Percentiles rank a stretch among this genome's conserved stretches.
Conservation (phyloP, 78 protist species). For the Reticulomyxa filosa region DNA sequence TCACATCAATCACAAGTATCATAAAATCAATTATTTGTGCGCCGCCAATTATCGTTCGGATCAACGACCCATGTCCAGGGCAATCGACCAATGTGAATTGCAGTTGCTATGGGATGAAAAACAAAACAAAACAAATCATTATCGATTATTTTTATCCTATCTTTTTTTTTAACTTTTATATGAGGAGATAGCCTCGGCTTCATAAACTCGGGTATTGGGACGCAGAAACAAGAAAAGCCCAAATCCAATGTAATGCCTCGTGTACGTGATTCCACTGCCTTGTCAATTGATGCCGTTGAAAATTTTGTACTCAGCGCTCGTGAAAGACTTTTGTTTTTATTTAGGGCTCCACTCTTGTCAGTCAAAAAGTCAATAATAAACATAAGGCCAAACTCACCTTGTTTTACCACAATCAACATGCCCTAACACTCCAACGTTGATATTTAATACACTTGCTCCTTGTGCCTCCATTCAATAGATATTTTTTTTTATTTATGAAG, state of each 20-base stretch:
- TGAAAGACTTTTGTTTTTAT: no score
- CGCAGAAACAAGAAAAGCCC: conserved; percentile 77
- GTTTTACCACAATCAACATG: conserved; percentile 93
- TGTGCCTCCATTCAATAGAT: not conserved
- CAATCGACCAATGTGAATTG: conserved; percentile 93
- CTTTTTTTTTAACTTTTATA: not conserved
- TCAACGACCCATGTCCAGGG: conserved; percentile 95
- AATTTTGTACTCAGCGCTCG: conserved; percentile 37
- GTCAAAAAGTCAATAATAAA: no score
- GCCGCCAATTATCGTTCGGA: conserved; percentile 93
- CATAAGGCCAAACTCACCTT: conserved; percentile 18
- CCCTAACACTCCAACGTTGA: conserved; percentile 83
- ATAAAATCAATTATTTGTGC: conserved; percentile 86
- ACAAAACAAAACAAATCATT: not conserved
- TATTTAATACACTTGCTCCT: conserved; percentile 14
- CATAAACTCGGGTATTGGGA: conserved; percentile 9
- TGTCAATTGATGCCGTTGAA: conserved; percentile 81
- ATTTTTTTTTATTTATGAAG: no score
- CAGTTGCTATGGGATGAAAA: conserved; percentile 4
- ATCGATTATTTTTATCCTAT: not conserved
- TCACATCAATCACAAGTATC: conserved; percentile 81
- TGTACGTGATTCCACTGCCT: conserved; percentile 51
- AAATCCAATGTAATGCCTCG: conserved; percentile 88
- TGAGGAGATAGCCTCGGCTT: not conserved
- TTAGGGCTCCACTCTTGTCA: no score